A percentile compares a stretch with the other conserved stretches of the same genome.
These are phyloP conservation scores for Aspergillus oerlinghausenensis DNA, from an alignment of 2,329 filamentous ascomycete genomes.

Conservation along the genomic window DNA sequence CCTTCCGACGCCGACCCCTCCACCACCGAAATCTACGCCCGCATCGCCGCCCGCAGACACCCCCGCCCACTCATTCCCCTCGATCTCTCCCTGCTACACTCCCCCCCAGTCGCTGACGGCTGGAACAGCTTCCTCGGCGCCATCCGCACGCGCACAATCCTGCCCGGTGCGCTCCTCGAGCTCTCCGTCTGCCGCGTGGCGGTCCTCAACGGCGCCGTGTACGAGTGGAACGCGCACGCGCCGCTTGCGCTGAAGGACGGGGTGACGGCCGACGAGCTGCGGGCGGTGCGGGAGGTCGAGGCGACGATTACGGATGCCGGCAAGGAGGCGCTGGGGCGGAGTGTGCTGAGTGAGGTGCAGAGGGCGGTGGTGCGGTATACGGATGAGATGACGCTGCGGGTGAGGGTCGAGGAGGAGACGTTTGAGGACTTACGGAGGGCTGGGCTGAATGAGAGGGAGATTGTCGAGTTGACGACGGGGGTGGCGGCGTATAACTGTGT, in stretches of 20 bases:
- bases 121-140: conserved; percentile 56
- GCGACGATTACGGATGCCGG: conserved; percentile 36
- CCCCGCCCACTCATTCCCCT: conserved; percentile 68
- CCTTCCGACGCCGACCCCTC: conserved; percentile 18
- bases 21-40: conserved; percentile 51
- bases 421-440: conserved; percentile 56
- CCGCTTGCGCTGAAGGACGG: conserved; percentile 52
- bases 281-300: conserved; percentile 51
- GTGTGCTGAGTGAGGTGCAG: conserved; percentile 54
- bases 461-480: conserved; percentile 81
- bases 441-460: conserved; percentile 65
- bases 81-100: conserved; percentile 72
- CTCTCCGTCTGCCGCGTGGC: conserved; percentile 77
- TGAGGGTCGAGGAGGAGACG: conserved; percentile 63
- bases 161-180: conserved; percentile 58
- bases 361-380: conserved; percentile 67
- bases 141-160: conserved; percentile 48
- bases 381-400: conserved; percentile 75
- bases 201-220: conserved; percentile 73
- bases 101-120: conserved; percentile 68
- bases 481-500: conserved; percentile 87
- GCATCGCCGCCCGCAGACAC: conserved; percentile 60
- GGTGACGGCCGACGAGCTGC: conserved; percentile 40
- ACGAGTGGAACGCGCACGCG: conserved; percentile 78
- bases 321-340: conserved; percentile 39